Conservation (phyloP, 495 filamentous ascomycete genomes). For the Aspergillus egyptiacus region DNA sequence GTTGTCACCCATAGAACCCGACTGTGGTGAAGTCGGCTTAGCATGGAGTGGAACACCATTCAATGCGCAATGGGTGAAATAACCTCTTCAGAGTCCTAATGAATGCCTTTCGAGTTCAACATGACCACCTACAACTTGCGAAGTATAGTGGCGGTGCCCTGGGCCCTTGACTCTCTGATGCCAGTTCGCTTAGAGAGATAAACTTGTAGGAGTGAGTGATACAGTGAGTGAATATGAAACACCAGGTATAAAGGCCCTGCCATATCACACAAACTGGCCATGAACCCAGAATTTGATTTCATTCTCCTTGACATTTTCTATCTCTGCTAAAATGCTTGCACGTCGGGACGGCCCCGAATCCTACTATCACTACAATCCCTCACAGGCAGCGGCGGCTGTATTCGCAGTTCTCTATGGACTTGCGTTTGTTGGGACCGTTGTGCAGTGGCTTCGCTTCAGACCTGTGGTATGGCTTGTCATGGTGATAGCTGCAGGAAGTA, state of each 20-base stretch:
- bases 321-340: background rate
- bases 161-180: no score
- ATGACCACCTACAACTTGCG: no score
- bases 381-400: conserved; percentile 40
- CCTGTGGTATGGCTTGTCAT: conserved; percentile 43
- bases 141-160: no score
- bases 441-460: conserved; percentile 37
- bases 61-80: no score
- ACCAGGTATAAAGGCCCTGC: background rate
- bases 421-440: conserved; percentile 28
- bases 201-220: no score
- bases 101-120: no score
- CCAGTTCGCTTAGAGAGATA: no score
- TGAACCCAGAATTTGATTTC: background rate
- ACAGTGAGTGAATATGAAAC: no score
- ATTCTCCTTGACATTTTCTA: conserved; percentile 35
- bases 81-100: no score
- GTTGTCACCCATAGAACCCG: background rate
- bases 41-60: no score
- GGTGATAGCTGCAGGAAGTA: conserved; percentile 40
- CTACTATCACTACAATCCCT: conserved; percentile 47
- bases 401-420: conserved; percentile 45
- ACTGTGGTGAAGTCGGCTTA: background rate
- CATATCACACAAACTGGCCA: background rate
- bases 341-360: background rate